A percentile compares a stretch with the other conserved stretches of the same genome.
Conservation (phyloP, 352 stramenopile genomes). For the Globisporangium emineosum region DNA sequence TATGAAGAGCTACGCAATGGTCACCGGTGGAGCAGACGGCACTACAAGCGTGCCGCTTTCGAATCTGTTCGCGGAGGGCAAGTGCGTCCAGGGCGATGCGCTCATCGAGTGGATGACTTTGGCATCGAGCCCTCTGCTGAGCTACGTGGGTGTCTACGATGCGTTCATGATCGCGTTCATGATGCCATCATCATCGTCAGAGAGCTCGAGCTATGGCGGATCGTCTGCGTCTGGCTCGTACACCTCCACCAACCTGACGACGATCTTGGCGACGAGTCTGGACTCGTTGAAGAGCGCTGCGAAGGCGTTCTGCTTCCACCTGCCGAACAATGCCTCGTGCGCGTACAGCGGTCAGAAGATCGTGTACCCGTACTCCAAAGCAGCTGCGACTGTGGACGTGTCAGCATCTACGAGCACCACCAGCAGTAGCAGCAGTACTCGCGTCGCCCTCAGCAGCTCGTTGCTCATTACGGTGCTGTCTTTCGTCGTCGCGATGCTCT, state of each 20-base stretch:
- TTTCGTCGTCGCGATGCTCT: not conserved
- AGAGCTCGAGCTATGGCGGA: not conserved
- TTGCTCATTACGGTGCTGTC: too few relatives aligned
- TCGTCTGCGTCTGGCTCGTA: not conserved
- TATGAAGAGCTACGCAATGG: conserved; percentile 18
- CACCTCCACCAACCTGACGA: conserved; percentile 3
- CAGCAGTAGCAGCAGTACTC: not conserved
- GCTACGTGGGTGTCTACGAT: conserved; percentile 9
- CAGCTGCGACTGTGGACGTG: not conserved
- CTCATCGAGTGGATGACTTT: conserved; percentile 27
- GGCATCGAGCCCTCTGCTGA: conserved; percentile 26
- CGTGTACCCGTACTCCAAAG: conserved; percentile 19
- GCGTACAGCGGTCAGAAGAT: conserved; percentile 26
- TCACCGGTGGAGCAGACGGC: conserved; percentile 12
- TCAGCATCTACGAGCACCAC: not conserved
- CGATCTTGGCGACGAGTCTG: not conserved
- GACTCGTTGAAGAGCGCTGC: conserved; percentile 1
- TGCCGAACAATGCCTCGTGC: conserved; percentile 28
- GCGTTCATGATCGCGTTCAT: conserved; percentile 7
- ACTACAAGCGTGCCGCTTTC: conserved; percentile 22
- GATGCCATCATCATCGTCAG: not conserved
- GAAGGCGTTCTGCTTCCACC: conserved; percentile 24
- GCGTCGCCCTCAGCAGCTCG: not conserved
- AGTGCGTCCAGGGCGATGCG: conserved; percentile 27
- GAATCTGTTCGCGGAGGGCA: conserved; percentile 37